Base-by-base conservation (phyloP, 1,284 basidiomycete species). In the Sphaerobolus stellatus region DNA sequence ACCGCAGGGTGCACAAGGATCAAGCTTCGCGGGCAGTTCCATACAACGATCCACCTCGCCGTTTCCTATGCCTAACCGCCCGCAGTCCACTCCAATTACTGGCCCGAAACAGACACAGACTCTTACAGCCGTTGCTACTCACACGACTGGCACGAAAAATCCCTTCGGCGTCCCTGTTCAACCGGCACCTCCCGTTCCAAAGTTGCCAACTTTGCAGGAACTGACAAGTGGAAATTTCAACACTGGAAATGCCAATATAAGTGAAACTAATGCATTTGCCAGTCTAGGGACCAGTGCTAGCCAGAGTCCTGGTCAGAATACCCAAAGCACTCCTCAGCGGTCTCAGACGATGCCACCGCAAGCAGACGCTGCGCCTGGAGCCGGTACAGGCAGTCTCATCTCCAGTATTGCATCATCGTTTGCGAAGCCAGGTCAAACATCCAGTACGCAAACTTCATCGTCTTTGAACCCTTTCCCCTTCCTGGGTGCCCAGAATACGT, bases 131-230 rank as follows among this genome's bases (percentile, higher is more conserved):
- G 80, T 98, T n/a, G 83, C 84, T 64, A 80, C 93, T 5, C 95
- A 98, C 68, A 85, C 90, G 69, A 99, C 96, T 1, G 95, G 96
- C 18, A 92, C 92, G 2, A 87, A 86, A 64, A 99, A 99, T 76
- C 96, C 96, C 1, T 99, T 99, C 64, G 94, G 94, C 6, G 82
- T 86, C 24, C 81, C 89, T 2, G 76, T 81, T 2, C 76, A 83
- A 40, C 71, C 86, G n/a, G 72, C 80, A 41, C 86, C 89, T 2
- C 84, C 86, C 16, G 72, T 89, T 18, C 85, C 89, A 3, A 89
- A 87, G 67, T 78, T 78, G 18, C 92, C 90, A 9, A 91, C 90
- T 1, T 74, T 98, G 63, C 83, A 91, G 70, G 89, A 97, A 64
- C 71, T 98, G 7, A 81, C 87, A 1, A 82, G 80, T 72, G 81